Base-by-base conservation (phyloP, 2,329 filamentous ascomycete genomes). In the Ascomycota sp. region DNA sequence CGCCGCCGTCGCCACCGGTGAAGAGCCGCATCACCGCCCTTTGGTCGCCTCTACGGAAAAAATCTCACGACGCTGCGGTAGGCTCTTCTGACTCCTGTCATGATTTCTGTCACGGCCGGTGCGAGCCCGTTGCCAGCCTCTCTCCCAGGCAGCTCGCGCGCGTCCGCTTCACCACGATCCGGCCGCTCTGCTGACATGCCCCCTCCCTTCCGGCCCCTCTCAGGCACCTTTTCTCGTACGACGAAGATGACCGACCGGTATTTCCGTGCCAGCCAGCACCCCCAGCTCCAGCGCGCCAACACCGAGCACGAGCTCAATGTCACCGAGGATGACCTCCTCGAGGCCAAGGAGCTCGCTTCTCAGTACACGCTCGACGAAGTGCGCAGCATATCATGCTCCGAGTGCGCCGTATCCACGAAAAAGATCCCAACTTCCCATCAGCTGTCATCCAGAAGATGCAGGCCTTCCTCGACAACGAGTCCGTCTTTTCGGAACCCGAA, bases 311-410 rank as follows among this genome's bases (percentile, higher is more conserved):
- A 53, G 33, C 49, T 59, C 32, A 57, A 59, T 35, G 55, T 57
- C 21, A 59, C 57, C 28, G 56, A 59, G 37, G 50, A 57, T 28
- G 57, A 61, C 35, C 44, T 61, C 7, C 49, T 56, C 31, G 53
- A 61, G 39, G 57, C 56, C 31, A 55, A 53, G 37, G 55, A 57
- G 34, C 43, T 57, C 25, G 57, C 56, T 31, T 50, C 47, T 30
- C 50, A 48, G 36, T 52, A 55, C 35, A 55, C 48, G 12, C 52
- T 56, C 27, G 53, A 54, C n/a, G 52, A 57, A 38, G 53, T 55
- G 26, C 50, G 50, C 39, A 44, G n/a, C n/a, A 53, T 30, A 55
- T 57, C 40, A 55, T 57, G 51, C 42, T 45, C 11, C 47, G 47
- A 19, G 52, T 58, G 23, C 41, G 50, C 32, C 50, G 47, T 28